These are phyloP conservation scores for Spencermartinsiella europaea DNA, from an alignment of 805 yeast genomes.

Conservation along the genomic window DNA sequence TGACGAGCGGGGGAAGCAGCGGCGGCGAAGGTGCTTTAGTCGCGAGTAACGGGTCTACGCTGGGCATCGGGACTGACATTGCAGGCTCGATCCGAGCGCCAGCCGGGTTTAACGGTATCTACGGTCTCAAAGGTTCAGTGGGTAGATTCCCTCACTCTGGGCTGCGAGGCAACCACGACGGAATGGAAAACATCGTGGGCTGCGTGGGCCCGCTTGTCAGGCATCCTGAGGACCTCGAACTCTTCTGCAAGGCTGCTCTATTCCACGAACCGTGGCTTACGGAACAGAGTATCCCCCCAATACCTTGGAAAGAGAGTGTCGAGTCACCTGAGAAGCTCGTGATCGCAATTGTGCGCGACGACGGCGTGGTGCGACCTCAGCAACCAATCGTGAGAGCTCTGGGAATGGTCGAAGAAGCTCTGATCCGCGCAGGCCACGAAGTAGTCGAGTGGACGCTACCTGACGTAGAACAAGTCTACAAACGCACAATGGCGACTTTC, in stretches of 20 bases:
- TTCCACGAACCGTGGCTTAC: conserved; percentile 18
- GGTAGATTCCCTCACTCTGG: conserved; percentile 40
- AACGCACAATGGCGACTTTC: conserved; percentile 36
- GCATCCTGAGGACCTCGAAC: conserved; percentile 57
- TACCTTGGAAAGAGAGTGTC: conserved; percentile 11
- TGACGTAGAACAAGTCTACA: conserved; percentile 25
- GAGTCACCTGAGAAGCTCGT: conserved; percentile 5
- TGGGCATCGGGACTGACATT: conserved; percentile 49
- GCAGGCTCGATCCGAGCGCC: conserved; percentile 51
- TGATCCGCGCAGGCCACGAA: conserved; percentile 17
- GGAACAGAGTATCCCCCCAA: conserved; percentile 9
- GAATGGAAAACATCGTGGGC: conserved; percentile 61
- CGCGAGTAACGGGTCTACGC: conserved; percentile 40
- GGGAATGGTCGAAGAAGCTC: conserved; percentile 27
- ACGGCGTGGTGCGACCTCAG: conserved; percentile 43
- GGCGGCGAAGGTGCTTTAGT: conserved; percentile 52
- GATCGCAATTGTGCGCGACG: conserved; percentile 22
- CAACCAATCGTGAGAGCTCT: conserved; percentile 48
- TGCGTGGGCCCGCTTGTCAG: conserved; percentile 65
- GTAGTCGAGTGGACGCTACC: conserved; percentile 27
- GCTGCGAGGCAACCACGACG: conserved; percentile 31
- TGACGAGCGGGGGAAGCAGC: conserved; percentile 50
- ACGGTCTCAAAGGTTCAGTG: conserved; percentile 41
- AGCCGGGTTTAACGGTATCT: conserved; percentile 39
- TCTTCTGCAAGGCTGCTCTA: conserved; percentile 48